Evolutionary conservation across 179 eudicot species (phyloP), one percentile per base, ranked within the genome.

Genomic region (Beta lomatogona): DNA sequence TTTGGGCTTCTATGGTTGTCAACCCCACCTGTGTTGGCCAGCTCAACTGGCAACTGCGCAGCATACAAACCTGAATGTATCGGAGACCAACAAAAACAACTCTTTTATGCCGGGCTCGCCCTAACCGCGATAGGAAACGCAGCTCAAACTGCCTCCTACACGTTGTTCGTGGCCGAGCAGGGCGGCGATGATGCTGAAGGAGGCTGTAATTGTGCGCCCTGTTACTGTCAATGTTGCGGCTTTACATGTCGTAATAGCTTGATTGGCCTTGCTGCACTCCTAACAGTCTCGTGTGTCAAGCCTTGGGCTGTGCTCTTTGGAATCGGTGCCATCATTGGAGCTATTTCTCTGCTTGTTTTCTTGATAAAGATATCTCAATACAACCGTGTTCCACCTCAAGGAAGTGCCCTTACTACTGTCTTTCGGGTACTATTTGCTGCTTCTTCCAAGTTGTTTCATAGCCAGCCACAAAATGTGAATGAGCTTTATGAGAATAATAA

Each of bases 241-340:
- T 15, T n/a, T 14, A 22, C 10, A 15, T 61, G 77, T 31, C 72
- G 73, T 4, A 18, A 53, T 67, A 78, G 41, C 71, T 72, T 83
- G 36, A 61, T 82, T 18, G 67, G 82, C 18, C 9, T 87, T 15
- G 76, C 45, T 6, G 91, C 87, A 50, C 78, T 76, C 15, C 75
- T 88, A 22, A 88, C 73, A 36, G 83, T 86, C 46, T 76, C 89
- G 4, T 86, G 81, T 46, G 84, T 91, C 77, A 87, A 88, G 61
- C 86, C 87, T 16, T 89, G 91, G 93, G 65, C 82, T 36, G 58
- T 81, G 50, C 77, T 83, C 36, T 91, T 87, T 74, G 92, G 90
- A 19, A 84, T 91, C 59, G 88, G 86, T 5, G 86, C 91, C 60
- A 79, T 89, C 25, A 82, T 85, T 11, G 79, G 87, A 0, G 6